A percentile compares a stretch with the other conserved stretches of the same genome.
These are phyloP conservation scores for Trebouxia sp. DNA, from an alignment of 139 green algal species.

Conservation along the genomic window DNA sequence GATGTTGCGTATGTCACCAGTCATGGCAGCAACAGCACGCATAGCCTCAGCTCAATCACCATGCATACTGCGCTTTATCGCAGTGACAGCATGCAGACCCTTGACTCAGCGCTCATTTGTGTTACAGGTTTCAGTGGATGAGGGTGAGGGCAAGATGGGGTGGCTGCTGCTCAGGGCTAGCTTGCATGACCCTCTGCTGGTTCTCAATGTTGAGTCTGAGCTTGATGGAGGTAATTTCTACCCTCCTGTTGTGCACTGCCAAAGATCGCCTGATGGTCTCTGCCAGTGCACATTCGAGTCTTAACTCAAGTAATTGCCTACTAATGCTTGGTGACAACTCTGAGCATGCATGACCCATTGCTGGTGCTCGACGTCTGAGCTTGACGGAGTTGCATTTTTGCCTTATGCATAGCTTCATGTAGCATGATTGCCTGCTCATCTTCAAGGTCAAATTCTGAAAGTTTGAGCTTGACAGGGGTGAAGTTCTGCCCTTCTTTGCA, in stretches of 20 bases:
- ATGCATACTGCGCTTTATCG: too few relatives aligned
- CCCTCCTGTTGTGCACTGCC: background rate
- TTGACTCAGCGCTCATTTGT: too few relatives aligned
- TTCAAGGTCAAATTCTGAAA: too few relatives aligned
- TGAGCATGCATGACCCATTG: too few relatives aligned
- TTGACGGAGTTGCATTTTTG: too few relatives aligned
- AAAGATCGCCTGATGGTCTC: background rate
- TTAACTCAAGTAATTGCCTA: background rate
- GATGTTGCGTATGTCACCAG: too few relatives aligned
- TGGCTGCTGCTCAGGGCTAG: slow-evolving; percentile 89
- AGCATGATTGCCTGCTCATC: background rate
- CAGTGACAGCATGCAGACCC: too few relatives aligned
- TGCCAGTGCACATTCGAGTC: background rate
- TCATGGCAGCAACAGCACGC: too few relatives aligned
- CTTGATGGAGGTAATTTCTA: slow-evolving; percentile 47
- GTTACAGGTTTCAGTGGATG: slow-evolving; percentile 49
- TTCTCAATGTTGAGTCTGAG: slow-evolving; percentile 70
- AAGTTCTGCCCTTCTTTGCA: background rate
- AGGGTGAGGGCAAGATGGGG: slow-evolving; percentile 73
- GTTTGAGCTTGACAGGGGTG: too few relatives aligned
- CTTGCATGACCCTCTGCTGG: slow-evolving; percentile 89
- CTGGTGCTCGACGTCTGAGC: too few relatives aligned
- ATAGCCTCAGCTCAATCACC: too few relatives aligned
- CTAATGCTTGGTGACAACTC: too few relatives aligned
- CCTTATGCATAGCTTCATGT: background rate